A percentile compares a stretch with the other conserved stretches of the same genome.
phyloP scores from a whole-genome alignment of 1,284 basidiomycete genomes.

The Kalmanozyma brasiliensis region DNA sequence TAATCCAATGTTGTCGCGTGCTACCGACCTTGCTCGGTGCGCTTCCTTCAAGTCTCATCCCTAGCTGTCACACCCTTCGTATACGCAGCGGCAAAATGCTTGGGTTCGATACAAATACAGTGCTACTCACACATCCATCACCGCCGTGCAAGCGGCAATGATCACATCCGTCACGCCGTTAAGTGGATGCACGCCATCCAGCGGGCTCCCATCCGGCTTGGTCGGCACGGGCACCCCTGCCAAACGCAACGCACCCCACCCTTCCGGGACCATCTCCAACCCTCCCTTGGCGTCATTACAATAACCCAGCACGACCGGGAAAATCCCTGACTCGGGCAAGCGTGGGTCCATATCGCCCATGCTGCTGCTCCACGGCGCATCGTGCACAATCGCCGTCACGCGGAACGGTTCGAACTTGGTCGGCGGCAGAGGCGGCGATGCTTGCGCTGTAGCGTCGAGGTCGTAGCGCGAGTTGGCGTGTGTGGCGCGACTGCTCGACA shows the following conservation, averaged over 20 bases:
- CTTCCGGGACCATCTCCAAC: slow-evolving; percentile 52
- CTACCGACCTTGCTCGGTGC: no score
- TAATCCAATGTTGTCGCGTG: no score
- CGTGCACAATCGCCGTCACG: slow-evolving; percentile 44
- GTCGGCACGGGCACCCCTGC: slow-evolving; percentile 20
- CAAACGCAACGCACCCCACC: slow-evolving; percentile 43
- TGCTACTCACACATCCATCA: slow-evolving; percentile 48
- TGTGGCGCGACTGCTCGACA: slow-evolving; percentile 10
- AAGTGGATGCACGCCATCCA: slow-evolving; percentile 33
- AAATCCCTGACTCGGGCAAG: slow-evolving; percentile 43
- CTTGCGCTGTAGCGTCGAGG: slow-evolving; percentile 1
- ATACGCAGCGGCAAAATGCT: no score
- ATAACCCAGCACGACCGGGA: slow-evolving; percentile 53
- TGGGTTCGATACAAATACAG: slow-evolving; percentile 19
- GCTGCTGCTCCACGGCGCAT: slow-evolving; percentile 31
- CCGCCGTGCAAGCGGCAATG: slow-evolving; percentile 42
- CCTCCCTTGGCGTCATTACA: slow-evolving; percentile 41
- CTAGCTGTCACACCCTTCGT: no score
- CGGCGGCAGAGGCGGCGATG: slow-evolving; percentile 4
- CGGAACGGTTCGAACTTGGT: slow-evolving; percentile 32
- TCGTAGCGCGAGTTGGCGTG: neutral
- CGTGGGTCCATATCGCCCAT: slow-evolving; percentile 15
- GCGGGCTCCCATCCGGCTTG: slow-evolving; percentile 7
- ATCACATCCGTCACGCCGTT: slow-evolving; percentile 50
- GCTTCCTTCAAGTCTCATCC: no score